Percentiles rank a stretch among this genome's conserved stretches.
phyloP scores from a whole-genome alignment of 129 eudicot genomes.

The Lactuca sativa region DNA sequence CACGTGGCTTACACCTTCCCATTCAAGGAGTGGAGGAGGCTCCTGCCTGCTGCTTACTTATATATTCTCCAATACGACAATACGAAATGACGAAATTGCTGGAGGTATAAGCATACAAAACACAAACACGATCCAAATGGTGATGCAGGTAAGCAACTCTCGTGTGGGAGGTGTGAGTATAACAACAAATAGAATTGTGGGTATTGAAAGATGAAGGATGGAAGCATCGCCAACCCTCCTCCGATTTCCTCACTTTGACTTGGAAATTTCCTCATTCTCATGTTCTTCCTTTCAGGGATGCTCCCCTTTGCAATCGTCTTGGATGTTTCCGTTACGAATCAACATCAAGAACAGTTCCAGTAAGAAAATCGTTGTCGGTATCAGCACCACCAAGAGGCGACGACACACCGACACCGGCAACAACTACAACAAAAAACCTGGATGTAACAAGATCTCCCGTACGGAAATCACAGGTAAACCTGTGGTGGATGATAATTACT shows the following conservation, averaged over 20 bases:
- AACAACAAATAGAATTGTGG: constrained; percentile 21
- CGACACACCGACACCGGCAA: background rate
- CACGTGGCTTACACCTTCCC: constrained; percentile 5
- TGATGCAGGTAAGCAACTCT: constrained; percentile 11
- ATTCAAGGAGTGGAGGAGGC: background rate
- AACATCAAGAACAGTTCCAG: constrained; percentile 8
- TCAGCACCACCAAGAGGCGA: constrained; percentile 10
- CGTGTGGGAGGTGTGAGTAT: constrained; percentile 10
- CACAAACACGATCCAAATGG: constrained; percentile 9
- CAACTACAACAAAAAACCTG: background rate
- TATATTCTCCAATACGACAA: background rate
- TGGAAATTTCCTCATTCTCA: constrained; percentile 7
- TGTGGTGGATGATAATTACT: background rate
- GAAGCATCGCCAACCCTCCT: constrained; percentile 11
- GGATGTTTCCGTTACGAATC: constrained; percentile 19
- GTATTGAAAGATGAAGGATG: constrained; percentile 26
- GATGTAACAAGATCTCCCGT: background rate
- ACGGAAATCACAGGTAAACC: background rate
- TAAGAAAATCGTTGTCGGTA: background rate
- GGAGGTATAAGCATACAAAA: background rate
- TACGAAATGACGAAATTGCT: background rate
- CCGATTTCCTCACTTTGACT: constrained; percentile 11
- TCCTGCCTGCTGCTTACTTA: background rate
- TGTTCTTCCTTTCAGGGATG: background rate
- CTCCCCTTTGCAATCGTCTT: background rate